These are phyloP conservation scores for Schwanniomyces yamadae DNA, from an alignment of 805 yeast species.

Conservation along the genomic window DNA sequence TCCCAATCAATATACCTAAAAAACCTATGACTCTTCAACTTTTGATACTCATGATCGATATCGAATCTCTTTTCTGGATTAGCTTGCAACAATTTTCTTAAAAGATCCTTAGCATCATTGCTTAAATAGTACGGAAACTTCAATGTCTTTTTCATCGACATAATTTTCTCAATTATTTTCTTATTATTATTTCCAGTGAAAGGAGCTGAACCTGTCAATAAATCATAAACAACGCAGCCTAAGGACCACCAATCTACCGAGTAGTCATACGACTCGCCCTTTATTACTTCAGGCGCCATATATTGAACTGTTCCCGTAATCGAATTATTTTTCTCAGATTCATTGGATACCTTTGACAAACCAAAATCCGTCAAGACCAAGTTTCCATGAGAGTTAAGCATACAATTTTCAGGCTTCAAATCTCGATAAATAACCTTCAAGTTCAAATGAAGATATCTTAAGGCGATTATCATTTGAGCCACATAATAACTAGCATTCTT, in stretches of 20 bases:
- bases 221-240: constrained; percentile 44
- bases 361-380: constrained; percentile 47
- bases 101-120: constrained; percentile 41
- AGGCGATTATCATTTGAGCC: constrained; percentile 42
- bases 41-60: constrained; percentile 33
- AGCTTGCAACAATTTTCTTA: constrained; percentile 35
- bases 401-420: constrained; percentile 46
- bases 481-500: constrained; percentile 40
- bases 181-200: constrained; percentile 43
- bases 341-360: constrained; percentile 35
- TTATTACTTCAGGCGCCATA: constrained; percentile 48
- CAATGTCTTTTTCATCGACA: constrained; percentile 31
- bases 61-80: constrained; percentile 38
- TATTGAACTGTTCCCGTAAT: constrained; percentile 47
- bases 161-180: constrained; percentile 38
- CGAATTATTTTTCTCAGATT: constrained; percentile 22
- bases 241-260: constrained; percentile 50
- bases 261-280: constrained; percentile 40
- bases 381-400: constrained; percentile 41
- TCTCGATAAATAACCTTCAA: constrained; percentile 44
- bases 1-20: constrained; percentile 40
- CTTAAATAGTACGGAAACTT: constrained; percentile 42
- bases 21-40: constrained; percentile 36
- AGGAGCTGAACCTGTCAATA: constrained; percentile 46
- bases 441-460: constrained; percentile 36